A percentile compares a stretch with the other conserved stretches of the same genome.
phyloP scores from a whole-genome alignment of 371 early-diverging fungal species.

The Rhizomucor miehei region DNA sequence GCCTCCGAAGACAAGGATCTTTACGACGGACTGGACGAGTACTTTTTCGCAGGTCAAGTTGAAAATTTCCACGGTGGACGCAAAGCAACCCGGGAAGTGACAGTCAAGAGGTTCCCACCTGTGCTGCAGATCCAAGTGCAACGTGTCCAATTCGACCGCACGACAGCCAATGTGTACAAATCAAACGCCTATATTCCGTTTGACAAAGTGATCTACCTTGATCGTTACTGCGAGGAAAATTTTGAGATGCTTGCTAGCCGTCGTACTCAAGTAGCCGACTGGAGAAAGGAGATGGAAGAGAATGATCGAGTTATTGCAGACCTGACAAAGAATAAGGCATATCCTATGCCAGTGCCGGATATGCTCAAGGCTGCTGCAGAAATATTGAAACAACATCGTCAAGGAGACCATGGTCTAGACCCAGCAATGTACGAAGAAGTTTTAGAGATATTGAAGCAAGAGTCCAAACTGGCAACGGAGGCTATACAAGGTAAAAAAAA shows the following conservation, averaged over 20 bases:
- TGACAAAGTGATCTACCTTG: conserved; percentile 53
- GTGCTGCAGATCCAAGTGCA: conserved; percentile 64
- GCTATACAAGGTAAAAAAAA: conserved; percentile 16
- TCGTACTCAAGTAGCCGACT: conserved; percentile 29
- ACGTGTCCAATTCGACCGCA: conserved; percentile 68
- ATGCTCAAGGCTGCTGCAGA: conserved; percentile 37
- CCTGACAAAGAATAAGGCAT: conserved; percentile 32
- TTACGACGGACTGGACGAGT: conserved; percentile 62
- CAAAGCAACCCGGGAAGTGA: conserved; percentile 52
- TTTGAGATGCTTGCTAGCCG: conserved; percentile 29
- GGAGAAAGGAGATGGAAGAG: conserved; percentile 30
- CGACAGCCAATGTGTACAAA: conserved; percentile 58
- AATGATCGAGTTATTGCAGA: conserved; percentile 23
- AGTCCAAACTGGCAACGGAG: conserved; percentile 14
- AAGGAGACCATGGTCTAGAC: conserved; percentile 6
- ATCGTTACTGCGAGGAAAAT: conserved; percentile 50
- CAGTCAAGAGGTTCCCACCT: conserved; percentile 56
- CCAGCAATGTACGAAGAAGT: conserved; percentile 13
- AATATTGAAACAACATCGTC: conserved; percentile 22
- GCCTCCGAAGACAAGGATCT: conserved; percentile 54
- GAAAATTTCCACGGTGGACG: conserved; percentile 49
- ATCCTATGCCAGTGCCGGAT: conserved; percentile 38
- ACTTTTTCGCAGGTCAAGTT: conserved; percentile 52
- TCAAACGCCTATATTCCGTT: conserved; percentile 61
- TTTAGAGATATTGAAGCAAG: conserved; percentile 19